Base-by-base conservation (phyloP, 1,284 basidiomycete genomes). In the Ceratobasidium sp. region DNA sequence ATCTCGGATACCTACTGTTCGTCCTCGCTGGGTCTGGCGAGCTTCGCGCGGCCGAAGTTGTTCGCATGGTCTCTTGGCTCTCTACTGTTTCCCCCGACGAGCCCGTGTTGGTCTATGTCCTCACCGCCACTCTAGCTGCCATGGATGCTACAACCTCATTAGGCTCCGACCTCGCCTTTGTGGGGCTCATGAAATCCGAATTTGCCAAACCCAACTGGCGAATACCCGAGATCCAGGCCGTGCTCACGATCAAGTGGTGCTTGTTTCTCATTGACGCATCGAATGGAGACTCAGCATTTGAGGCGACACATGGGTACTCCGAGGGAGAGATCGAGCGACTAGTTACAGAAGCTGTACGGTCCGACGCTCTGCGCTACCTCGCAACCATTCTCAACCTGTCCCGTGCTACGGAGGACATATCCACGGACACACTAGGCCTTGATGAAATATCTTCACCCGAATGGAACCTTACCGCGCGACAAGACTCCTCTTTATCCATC, bases 221-320 rank as follows among this genome's bases (percentile, higher is more conserved):
- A 78, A 92, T 95, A 10, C 88, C 90, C 0, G 92, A 92, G 2
- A 86, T 97, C 40, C 94, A 94, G 82, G 93, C 95, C 0, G 89
- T 91, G 0, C 84, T 97, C 3, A 86, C 93, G 12, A 89, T 99
- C 44, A 94, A 96, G 82, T 98, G 96, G 95, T 93, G 95, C 0
- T 87, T 97, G 76, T 96, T 94, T 85, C 88, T 95, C 81, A 92
- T 93, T 0, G 92, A 95, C 77, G 90, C 91, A 4, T 88, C 95
- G 33, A 91, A 92, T 82, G 89, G 90, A 26, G 91, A 95, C 81
- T 86, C 91, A 0, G 86, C 88, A 7, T 85, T 97, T 64, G 81
- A 78, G 75, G 84, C 82, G 92, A 83, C 90, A 88, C 80, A 87
- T 86, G 51, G 87, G 87, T 15, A 92, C 92, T 0, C 94, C 79